Evolutionary conservation across 495 filamentous ascomycete genomes (phyloP).

Genomic region (Penicillium flavigenum): DNA sequence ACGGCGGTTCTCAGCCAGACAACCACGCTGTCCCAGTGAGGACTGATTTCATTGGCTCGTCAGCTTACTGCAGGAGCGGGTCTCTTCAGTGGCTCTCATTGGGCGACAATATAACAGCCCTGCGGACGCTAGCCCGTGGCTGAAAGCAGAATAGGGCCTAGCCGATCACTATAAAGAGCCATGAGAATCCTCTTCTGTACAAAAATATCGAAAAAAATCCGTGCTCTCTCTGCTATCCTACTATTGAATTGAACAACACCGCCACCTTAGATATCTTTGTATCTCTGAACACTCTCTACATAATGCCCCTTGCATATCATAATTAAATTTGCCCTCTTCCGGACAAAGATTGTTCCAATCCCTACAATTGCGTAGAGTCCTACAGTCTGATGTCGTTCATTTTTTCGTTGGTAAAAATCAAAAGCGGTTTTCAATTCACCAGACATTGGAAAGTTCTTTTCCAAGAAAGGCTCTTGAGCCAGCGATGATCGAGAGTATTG

Average conservation of each 20-base stretch:
- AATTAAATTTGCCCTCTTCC: constrained; percentile 3
- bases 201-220: constrained; percentile 1
- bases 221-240: constrained; percentile 1
- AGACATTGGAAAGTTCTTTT: constrained; percentile 9
- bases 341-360: background rate
- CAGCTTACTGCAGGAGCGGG: constrained; percentile 5
- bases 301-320: constrained; percentile 11
- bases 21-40: too few species aligned
- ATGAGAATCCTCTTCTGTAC: constrained; percentile 5
- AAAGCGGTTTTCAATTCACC: constrained; percentile 16
- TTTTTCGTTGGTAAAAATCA: constrained; percentile 9
- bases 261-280: constrained; percentile 1
- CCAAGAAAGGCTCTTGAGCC: constrained; percentile 5
- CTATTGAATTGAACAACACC: constrained; percentile 4
- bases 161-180: constrained; percentile 4
- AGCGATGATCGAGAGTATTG: constrained; percentile 13
- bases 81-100: constrained; percentile 11
- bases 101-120: constrained; percentile 1
- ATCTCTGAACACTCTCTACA: constrained; percentile 7
- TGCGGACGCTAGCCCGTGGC: constrained; percentile 1
- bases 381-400: constrained; percentile 10
- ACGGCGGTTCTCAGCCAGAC: too few species aligned
- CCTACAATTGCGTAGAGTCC: constrained; percentile 5
- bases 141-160: background rate
- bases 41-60: too few species aligned